Percentiles rank a stretch among this genome's conserved stretches.
Conservation (phyloP, 225 moss, liverwort and hornwort genomes). For the Thuidium tamariscinum region DNA sequence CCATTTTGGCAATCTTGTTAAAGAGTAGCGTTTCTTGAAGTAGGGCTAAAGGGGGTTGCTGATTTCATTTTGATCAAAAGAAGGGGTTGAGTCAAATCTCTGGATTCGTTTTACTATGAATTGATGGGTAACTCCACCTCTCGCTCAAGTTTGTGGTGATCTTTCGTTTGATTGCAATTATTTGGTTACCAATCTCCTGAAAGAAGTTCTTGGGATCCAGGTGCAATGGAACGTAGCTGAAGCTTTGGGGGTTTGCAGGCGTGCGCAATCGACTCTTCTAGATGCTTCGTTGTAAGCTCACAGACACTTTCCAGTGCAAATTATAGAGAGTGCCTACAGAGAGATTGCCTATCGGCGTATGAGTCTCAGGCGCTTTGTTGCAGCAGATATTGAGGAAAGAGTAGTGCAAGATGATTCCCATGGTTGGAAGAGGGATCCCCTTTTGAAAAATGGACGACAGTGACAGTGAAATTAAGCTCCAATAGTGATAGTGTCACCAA, state of each 20-base stretch:
- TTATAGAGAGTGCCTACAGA: not conserved
- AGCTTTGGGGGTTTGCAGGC: not conserved
- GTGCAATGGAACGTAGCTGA: not conserved
- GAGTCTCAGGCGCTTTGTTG: not conserved
- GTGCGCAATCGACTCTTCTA: not conserved
- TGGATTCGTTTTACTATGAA: not conserved
- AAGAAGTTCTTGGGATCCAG: not conserved
- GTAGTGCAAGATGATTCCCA: not conserved
- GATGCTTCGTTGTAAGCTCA: not conserved
- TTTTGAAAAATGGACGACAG: not conserved
- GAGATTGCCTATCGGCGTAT: not conserved
- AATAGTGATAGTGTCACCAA: not conserved
- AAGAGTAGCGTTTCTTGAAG: not conserved
- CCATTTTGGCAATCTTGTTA: not conserved
- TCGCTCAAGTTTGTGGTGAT: not conserved
- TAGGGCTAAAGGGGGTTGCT: not conserved
- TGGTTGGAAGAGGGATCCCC: not conserved
- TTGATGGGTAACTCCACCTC: not conserved
- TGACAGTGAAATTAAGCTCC: not conserved
- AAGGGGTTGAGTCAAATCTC: not conserved
- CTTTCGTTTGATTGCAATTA: not conserved
- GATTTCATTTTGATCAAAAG: not conserved
- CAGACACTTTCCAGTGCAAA: not conserved
- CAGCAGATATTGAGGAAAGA: not conserved
- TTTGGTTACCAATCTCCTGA: not conserved